Evolutionary conservation across 345 rosid genomes (phyloP).

Genomic region (Acer yangbiense): DNA sequence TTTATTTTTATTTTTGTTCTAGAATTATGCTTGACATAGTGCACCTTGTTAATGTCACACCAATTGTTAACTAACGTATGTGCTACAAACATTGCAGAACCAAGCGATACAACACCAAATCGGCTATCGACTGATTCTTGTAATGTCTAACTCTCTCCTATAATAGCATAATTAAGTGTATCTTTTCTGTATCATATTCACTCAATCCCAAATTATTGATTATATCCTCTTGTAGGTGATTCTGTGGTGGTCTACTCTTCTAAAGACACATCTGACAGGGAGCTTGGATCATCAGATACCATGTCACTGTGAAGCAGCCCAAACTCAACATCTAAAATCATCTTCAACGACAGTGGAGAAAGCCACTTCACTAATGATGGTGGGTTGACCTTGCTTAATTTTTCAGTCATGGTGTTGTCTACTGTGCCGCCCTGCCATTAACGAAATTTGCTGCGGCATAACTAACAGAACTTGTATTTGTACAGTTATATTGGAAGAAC

Average conservation of each 20-base stretch:
- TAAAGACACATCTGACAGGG: constrained; percentile 28
- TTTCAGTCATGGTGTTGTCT: constrained; percentile 39
- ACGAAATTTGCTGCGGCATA: constrained; percentile 16
- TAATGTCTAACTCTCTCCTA: constrained; percentile 29
- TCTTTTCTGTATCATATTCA: not conserved
- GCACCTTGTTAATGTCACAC: not conserved
- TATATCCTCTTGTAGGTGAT: constrained; percentile 52
- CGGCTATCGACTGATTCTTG: constrained; percentile 52
- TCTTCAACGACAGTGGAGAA: not conserved
- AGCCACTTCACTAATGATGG: constrained; percentile 12
- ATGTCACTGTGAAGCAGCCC: constrained; percentile 23
- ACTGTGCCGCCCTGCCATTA: constrained; percentile 1
- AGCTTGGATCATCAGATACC: constrained; percentile 24
- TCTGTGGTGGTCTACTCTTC: constrained; percentile 52
- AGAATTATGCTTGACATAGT: no score
- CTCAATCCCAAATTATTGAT: constrained; percentile 10
- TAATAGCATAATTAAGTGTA: not conserved
- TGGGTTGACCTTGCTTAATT: constrained; percentile 40
- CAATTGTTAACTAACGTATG: not conserved
- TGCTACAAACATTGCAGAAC: constrained; percentile 38
- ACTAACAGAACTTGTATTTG: constrained; percentile 16
- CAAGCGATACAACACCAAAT: constrained; percentile 36
- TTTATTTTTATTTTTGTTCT: not conserved
- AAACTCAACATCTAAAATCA: constrained; percentile 17
- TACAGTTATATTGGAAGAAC: constrained; percentile 20